Percentiles rank a stretch among this genome's conserved stretches.
phyloP scores from a whole-genome alignment of 2,329 filamentous ascomycete genomes.

The Talaromyces sp. region DNA sequence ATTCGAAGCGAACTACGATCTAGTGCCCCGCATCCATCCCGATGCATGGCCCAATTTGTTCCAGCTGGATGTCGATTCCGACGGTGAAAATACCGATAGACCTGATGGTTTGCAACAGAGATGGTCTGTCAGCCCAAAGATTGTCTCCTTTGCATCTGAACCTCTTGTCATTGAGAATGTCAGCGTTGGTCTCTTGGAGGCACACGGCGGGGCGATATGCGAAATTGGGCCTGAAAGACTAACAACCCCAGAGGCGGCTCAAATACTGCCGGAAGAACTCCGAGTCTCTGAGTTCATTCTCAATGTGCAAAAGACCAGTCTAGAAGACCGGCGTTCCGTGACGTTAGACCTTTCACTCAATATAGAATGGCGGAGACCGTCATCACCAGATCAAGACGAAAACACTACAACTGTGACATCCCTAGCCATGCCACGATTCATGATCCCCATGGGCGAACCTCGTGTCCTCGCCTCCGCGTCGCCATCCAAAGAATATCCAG shows the following conservation, averaged over 20 bases:
- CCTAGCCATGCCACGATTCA: slow-evolving; percentile 75
- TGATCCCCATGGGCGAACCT: slow-evolving; percentile 79
- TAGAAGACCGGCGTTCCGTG: slow-evolving; percentile 78
- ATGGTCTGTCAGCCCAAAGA: slow-evolving; percentile 72
- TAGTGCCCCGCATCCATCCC: slow-evolving; percentile 73
- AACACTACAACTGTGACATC: slow-evolving; percentile 60
- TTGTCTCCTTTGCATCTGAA: slow-evolving; percentile 73
- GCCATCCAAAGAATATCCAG: slow-evolving; percentile 34
- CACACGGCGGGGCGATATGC: slow-evolving; percentile 64
- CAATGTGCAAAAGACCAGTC: slow-evolving; percentile 68
- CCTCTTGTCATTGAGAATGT: slow-evolving; percentile 63
- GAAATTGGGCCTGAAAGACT: slow-evolving; percentile 38
- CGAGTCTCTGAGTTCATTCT: slow-evolving; percentile 72
- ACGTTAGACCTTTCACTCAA: slow-evolving; percentile 72
- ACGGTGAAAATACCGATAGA: slow-evolving; percentile 30
- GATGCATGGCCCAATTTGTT: slow-evolving; percentile 89
- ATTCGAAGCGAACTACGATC: slow-evolving; percentile 89
- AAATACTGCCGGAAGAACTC: slow-evolving; percentile 65
- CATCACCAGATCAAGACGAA: slow-evolving; percentile 27
- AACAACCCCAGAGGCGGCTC: slow-evolving; percentile 29
- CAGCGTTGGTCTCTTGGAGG: slow-evolving; percentile 59
- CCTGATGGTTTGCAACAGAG: slow-evolving; percentile 70
- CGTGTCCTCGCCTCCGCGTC: slow-evolving; percentile 65
- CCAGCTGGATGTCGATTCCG: slow-evolving; percentile 51
- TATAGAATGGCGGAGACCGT: slow-evolving; percentile 71